Evolutionary conservation across 768 basidiomycete species (phyloP).

Genomic region (Podaxis pistillaris): DNA sequence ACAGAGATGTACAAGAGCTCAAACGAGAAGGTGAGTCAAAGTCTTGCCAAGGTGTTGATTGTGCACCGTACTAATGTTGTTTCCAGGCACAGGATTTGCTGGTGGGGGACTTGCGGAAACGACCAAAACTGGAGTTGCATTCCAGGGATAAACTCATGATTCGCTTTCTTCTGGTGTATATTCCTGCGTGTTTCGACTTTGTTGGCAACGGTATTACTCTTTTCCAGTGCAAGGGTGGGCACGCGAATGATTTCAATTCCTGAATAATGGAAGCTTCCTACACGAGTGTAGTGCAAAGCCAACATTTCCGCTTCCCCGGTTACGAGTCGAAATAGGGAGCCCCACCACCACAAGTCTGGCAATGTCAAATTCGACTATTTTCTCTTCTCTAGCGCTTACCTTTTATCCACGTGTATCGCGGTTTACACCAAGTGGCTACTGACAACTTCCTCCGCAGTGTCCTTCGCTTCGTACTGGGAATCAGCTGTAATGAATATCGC

Average conservation of each 20-base stretch:
- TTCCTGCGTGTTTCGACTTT: not conserved
- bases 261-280: too few relatives aligned
- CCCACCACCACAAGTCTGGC: too few relatives aligned
- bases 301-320: too few relatives aligned
- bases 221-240: not conserved
- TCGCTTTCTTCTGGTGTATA: not conserved
- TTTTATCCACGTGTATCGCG: not conserved
- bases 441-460: not conserved
- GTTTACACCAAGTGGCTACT: not conserved
- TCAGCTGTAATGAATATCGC: not conserved
- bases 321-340: too few relatives aligned
- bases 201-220: not conserved
- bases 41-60: not conserved
- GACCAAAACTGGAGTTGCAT: slow-evolving; percentile 73
- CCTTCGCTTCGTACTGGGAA: not conserved
- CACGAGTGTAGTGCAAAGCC: too few relatives aligned
- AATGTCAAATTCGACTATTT: not conserved
- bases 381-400: not conserved
- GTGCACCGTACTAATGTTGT: not conserved
- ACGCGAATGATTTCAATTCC: not conserved
- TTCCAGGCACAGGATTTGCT: slow-evolving; percentile 85
- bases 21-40: slow-evolving; percentile 76
- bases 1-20: slow-evolving; percentile 78
- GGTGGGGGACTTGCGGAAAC: slow-evolving; percentile 95
- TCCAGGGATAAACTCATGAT: slow-evolving; percentile 61